phyloP scores from a whole-genome alignment of 192 early-diverging fungal species.

The Spizellomyces punctatus region DNA sequence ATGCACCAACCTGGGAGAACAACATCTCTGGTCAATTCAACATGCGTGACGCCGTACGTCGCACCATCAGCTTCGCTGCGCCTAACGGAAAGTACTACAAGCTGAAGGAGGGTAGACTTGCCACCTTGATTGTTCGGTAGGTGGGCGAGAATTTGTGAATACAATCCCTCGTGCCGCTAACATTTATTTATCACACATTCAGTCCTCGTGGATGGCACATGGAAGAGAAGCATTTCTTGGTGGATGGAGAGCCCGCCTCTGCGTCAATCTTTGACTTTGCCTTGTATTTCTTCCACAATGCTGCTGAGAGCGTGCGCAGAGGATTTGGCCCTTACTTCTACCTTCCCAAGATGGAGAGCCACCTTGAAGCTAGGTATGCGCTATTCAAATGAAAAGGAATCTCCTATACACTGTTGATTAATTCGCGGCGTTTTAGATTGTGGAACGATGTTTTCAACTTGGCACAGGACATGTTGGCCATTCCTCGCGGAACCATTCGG shows the following conservation, averaged over 20 bases:
- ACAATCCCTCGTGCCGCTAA: conserved; percentile 1
- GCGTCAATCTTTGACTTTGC: conserved; percentile 99
- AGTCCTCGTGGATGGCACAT: conserved; percentile 99
- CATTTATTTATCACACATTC: neutral
- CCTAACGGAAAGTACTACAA: conserved; percentile 94
- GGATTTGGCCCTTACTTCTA: conserved; percentile 99
- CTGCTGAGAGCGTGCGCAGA: conserved; percentile 72
- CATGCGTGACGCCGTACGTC: conserved; percentile 88
- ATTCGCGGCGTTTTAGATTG: conserved; percentile 46
- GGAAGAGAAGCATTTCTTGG: conserved; percentile 92
- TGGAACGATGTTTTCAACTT: conserved; percentile 99
- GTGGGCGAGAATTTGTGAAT: conserved; percentile 11
- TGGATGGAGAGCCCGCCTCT: conserved; percentile 90
- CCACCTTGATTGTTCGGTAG: conserved; percentile 88
- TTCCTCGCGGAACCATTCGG: conserved; percentile 95
- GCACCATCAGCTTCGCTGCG: conserved; percentile 84
- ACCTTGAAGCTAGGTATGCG: conserved; percentile 79
- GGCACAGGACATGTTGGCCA: conserved; percentile 83
- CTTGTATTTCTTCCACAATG: conserved; percentile 99
- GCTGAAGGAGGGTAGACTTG: conserved; percentile 84
- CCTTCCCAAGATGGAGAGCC: conserved; percentile 98
- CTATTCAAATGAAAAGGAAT: too few relatives aligned
- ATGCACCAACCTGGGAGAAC: conserved; percentile 97
- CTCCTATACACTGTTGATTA: neutral
- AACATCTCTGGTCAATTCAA: conserved; percentile 88